Percentiles rank a stretch among this genome's conserved stretches.
Conservation (phyloP, 306 rosid genomes). For the Dryas octopetala region DNA sequence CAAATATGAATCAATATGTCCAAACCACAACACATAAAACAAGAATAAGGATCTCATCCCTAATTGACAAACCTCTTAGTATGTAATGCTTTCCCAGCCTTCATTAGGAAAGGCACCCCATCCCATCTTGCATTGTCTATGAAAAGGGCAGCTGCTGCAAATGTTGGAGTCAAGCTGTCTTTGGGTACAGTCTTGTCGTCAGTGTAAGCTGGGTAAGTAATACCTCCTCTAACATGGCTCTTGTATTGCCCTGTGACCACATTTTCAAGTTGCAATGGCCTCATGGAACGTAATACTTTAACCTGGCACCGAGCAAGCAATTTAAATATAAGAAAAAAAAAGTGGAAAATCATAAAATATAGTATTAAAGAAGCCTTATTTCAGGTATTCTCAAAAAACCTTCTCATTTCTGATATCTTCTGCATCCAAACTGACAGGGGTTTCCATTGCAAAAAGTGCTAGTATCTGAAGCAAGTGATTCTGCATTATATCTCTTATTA, state of each 20-base stretch:
- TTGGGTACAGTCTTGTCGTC: slow-evolving; percentile 85
- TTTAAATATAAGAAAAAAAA: background rate
- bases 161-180: slow-evolving; percentile 86
- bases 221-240: slow-evolving; percentile 78
- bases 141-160: slow-evolving; percentile 93
- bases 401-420: slow-evolving; percentile 95
- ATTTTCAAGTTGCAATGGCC: slow-evolving; percentile 65
- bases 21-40: slow-evolving; percentile 1
- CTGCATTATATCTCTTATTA: slow-evolving; percentile 94
- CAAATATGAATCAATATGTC: background rate
- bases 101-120: slow-evolving; percentile 91
- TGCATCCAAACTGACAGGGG: slow-evolving; percentile 91
- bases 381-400: slow-evolving; percentile 38
- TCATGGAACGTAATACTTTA: slow-evolving; percentile 87
- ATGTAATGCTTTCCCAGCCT: slow-evolving; percentile 92
- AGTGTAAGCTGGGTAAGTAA: slow-evolving; percentile 66
- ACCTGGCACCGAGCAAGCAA: slow-evolving; percentile 53
- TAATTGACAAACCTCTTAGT: slow-evolving; percentile 50
- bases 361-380: background rate
- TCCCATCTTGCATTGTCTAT: slow-evolving; percentile 96
- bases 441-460: slow-evolving; percentile 97
- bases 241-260: slow-evolving; percentile 76
- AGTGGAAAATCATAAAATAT: background rate
- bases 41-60: background rate
- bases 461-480: slow-evolving; percentile 91